phyloP scores from a whole-genome alignment of 495 filamentous ascomycete genomes.

The Tuber calosporum region DNA sequence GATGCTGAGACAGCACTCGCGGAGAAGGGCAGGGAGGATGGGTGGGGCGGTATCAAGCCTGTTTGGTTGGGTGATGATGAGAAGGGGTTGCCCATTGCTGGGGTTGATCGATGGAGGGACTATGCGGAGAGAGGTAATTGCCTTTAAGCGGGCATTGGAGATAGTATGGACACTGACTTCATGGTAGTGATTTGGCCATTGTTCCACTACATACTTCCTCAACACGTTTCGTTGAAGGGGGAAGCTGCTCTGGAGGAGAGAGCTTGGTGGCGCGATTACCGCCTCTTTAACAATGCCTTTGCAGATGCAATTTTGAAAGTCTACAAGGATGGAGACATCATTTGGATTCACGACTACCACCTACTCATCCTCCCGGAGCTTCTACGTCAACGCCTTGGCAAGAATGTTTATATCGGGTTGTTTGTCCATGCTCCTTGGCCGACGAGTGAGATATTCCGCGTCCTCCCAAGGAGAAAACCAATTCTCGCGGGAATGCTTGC shows the following conservation, averaged over 20 bases:
- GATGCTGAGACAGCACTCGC: slow-evolving; percentile 63
- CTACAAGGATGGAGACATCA: slow-evolving; percentile 83
- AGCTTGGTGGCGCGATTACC: slow-evolving; percentile 83
- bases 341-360: slow-evolving; percentile 88
- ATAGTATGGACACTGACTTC: slow-evolving; percentile 17
- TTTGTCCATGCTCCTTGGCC: slow-evolving; percentile 90
- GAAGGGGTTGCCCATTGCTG: slow-evolving; percentile 63
- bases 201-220: slow-evolving; percentile 85
- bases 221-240: slow-evolving; percentile 60
- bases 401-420: slow-evolving; percentile 82
- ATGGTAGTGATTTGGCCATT: slow-evolving; percentile 60
- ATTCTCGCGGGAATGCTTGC: slow-evolving; percentile 79
- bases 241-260: slow-evolving; percentile 60
- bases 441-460: slow-evolving; percentile 85
- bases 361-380: slow-evolving; percentile 78
- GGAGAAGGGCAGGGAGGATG: slow-evolving; percentile 49
- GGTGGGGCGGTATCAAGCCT: slow-evolving; percentile 61
- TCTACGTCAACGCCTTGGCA: slow-evolving; percentile 65
- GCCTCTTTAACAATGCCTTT: slow-evolving; percentile 77
- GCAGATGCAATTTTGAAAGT: slow-evolving; percentile 74
- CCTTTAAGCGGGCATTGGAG: background rate
- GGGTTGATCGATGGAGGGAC: slow-evolving; percentile 73
- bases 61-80: slow-evolving; percentile 75
- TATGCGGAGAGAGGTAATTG: slow-evolving; percentile 73
- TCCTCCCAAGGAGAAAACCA: slow-evolving; percentile 76